Evolutionary conservation across 1,284 basidiomycete species (phyloP), one percentile per base, ranked within the genome.

Genomic region (Boletus smithii): DNA sequence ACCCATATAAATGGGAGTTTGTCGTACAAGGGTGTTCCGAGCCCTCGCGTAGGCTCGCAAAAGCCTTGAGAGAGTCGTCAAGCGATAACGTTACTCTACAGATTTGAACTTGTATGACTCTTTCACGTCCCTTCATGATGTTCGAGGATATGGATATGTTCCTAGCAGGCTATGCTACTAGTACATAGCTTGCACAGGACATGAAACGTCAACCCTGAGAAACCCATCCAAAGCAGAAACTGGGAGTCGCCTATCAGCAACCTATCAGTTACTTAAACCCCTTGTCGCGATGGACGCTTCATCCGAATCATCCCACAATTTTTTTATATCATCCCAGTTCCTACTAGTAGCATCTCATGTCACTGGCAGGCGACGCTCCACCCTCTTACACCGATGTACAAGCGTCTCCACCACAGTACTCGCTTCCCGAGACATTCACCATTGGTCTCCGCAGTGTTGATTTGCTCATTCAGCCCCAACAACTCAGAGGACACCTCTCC

Each of bases 401-500:
- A n/a, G 27, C 30, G 4, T 33, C 48, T 16, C 45, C 49, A 9
- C 55, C 57, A 5, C 44, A 13, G 18, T 49, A 62, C 23, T 37
- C 46, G 1, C 42, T 63, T 14, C 57, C 59, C 1, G 33, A 51
- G 27, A 49, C 43, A 3, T 61, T 59, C 30, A 18, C 17, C 18
- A 50, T 63, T 2, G 58, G 56, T 35, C 37, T 10, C 2, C 23
- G 7, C 8, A 40, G 16, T 9, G 52, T 59, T 1, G 11, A 11
- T 7, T 17, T 48, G 5, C 55, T 61, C 33, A n/a, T 61, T 13
- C 48, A 30, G 6, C 51, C 59, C 3, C 47, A 47, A 13, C 59
- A 63, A 10, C 56, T 65, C 8, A 57, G 22, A 33, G 60, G 56
- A 8, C 62, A 65, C 30, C 62, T 63, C 4, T 24, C 45, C 14